Percentiles rank a stretch among this genome's conserved stretches.
phyloP scores from a whole-genome alignment of 768 basidiomycete species.

The Psilocybe sp. region DNA sequence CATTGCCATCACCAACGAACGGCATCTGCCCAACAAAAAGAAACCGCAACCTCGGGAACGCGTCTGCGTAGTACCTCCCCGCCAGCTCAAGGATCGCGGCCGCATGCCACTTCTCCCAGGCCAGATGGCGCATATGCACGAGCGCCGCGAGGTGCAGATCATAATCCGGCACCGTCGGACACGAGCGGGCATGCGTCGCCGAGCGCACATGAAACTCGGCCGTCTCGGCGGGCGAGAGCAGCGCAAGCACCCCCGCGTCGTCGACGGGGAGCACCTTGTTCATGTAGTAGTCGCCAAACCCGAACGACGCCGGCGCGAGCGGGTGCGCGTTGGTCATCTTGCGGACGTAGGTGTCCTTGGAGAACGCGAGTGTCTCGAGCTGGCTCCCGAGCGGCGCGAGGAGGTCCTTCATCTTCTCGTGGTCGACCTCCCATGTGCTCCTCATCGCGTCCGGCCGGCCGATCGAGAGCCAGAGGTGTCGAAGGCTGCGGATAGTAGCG shows the following conservation, averaged over 20 bases:
- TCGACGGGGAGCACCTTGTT: conserved; percentile 18
- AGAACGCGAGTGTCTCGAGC: conserved; percentile 24
- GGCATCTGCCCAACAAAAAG: conserved; percentile 23
- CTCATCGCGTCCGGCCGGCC: conserved; percentile 19
- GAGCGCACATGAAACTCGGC: too few relatives aligned
- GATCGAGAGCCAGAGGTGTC: conserved; percentile 25
- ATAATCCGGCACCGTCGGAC: not conserved
- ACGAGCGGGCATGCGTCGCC: too few relatives aligned
- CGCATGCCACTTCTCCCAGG: conserved; percentile 30
- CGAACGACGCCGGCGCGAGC: conserved; percentile 13
- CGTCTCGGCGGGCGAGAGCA: too few relatives aligned
- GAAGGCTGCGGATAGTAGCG: conserved; percentile 16
- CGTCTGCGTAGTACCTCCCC: conserved; percentile 9
- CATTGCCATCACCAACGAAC: not conserved
- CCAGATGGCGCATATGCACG: conserved; percentile 11
- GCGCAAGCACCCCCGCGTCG: too few relatives aligned
- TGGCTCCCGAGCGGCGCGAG: conserved; percentile 18
- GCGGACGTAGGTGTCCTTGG: conserved; percentile 24
- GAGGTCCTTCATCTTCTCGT: conserved; percentile 12
- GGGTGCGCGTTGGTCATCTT: conserved; percentile 16
- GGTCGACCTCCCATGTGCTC: conserved; percentile 25
- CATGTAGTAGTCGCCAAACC: conserved; percentile 18
- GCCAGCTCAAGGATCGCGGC: conserved; percentile 18
- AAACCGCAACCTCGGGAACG: conserved; percentile 19
- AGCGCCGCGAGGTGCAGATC: conserved; percentile 9